These are phyloP conservation scores for Fusarium multiceps DNA, from an alignment of 2,329 filamentous ascomycete species.

Conservation along the genomic window DNA sequence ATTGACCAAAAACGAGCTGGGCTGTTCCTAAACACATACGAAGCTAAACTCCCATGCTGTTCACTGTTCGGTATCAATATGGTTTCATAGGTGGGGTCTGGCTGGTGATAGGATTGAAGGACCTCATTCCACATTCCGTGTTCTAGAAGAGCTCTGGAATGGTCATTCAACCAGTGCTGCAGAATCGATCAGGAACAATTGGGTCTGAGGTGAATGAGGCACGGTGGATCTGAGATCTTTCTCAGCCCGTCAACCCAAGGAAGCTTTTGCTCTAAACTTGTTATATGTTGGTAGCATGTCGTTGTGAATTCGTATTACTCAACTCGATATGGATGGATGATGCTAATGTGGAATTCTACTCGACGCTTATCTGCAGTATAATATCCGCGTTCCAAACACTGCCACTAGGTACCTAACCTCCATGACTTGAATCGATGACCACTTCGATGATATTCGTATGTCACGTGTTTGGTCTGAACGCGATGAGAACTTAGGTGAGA, in stretches of 20 bases:
- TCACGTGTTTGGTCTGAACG: background rate
- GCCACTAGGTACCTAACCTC: background rate
- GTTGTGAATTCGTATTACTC: background rate
- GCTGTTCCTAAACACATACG: background rate
- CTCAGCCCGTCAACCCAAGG: background rate
- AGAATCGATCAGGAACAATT: background rate
- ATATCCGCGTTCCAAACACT: background rate
- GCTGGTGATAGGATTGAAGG: background rate
- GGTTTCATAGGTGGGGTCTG: conserved; percentile 29
- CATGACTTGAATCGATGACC: background rate
- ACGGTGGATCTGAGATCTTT: background rate
- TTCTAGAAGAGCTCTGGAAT: conserved; percentile 28
- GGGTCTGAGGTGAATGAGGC: background rate
- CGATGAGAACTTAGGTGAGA: background rate
- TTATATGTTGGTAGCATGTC: background rate
- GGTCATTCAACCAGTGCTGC: background rate
- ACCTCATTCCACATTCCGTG: conserved; percentile 4
- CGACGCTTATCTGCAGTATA: background rate
- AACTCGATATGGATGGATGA: background rate
- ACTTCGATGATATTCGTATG: background rate
- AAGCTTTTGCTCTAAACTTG: background rate
- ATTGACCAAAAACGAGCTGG: conserved; percentile 12
- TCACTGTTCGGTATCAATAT: conserved; percentile 13
- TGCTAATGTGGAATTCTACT: background rate
- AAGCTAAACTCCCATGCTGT: background rate